phyloP scores from a whole-genome alignment of 805 yeast species.

The Nakazawaea peltata region DNA sequence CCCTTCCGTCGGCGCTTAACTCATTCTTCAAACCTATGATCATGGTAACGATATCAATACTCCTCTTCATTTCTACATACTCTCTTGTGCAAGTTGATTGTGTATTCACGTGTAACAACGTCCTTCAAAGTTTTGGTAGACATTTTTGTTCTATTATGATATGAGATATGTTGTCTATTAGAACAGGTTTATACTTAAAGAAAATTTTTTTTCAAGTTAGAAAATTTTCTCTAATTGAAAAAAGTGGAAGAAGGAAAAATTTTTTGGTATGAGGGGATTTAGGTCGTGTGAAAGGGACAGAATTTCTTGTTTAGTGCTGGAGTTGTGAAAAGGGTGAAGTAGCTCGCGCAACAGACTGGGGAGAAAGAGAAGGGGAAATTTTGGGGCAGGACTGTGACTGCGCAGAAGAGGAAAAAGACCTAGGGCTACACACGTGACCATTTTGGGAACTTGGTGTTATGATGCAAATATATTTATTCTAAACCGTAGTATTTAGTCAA shows the following conservation, averaged over 20 bases:
- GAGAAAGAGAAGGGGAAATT: background rate
- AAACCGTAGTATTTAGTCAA: constrained; percentile 25
- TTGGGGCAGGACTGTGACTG: background rate
- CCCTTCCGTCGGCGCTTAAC: no score
- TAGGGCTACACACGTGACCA: no score
- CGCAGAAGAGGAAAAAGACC: no score
- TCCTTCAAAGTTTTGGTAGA: constrained; percentile 69
- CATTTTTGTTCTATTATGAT: constrained; percentile 21
- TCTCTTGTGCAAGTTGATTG: constrained; percentile 99
- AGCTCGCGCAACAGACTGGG: no score
- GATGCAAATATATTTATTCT: constrained; percentile 23
- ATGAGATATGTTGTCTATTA: background rate
- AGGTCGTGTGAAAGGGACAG: no score
- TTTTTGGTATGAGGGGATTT: no score
- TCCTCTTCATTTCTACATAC: constrained; percentile 70
- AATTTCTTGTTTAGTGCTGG: no score
- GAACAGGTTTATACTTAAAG: background rate
- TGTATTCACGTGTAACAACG: constrained; percentile 99
- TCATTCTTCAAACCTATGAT: no score
- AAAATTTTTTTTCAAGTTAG: background rate
- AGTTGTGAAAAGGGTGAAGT: no score
- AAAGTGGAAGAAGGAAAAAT: background rate
- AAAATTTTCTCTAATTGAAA: constrained; percentile 1
- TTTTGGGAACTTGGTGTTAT: no score
- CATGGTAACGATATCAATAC: no score